These are phyloP conservation scores for Xylaria bambusicola DNA, from an alignment of 495 filamentous ascomycete genomes.

Conservation along the genomic window DNA sequence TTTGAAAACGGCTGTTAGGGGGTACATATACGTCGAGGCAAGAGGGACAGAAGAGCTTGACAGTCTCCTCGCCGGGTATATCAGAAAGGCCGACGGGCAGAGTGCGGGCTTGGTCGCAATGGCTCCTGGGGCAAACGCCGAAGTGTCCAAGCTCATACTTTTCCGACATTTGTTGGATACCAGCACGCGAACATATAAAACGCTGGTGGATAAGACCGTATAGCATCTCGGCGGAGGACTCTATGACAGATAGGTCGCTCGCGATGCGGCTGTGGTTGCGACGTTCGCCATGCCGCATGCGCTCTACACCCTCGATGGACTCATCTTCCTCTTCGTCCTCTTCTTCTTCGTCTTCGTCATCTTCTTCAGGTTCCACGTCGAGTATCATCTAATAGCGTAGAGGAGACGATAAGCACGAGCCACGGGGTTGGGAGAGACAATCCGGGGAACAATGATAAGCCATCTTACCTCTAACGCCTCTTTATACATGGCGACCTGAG, in stretches of 20 bases:
- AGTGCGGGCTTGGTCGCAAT: conserved; percentile 83
- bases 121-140: conserved; percentile 85
- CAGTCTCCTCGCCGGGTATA: conserved; percentile 93
- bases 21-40: conserved; percentile 97
- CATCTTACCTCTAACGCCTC: conserved; percentile 67
- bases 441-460: neutral
- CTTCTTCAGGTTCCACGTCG: conserved; percentile 94
- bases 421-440: no score
- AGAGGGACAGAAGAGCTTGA: conserved; percentile 96
- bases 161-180: conserved; percentile 98
- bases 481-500: conserved; percentile 98
- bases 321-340: conserved; percentile 81
- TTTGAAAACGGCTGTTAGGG: conserved; percentile 95
- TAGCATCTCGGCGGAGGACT: conserved; percentile 93
- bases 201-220: conserved; percentile 98
- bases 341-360: conserved; percentile 84
- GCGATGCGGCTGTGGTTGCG: conserved; percentile 84
- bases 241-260: conserved; percentile 90
- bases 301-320: conserved; percentile 67
- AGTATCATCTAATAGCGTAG: conserved; percentile 85
- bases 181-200: conserved; percentile 95
- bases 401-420: conserved; percentile 22
- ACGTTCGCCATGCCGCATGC: conserved; percentile 58
- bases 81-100: conserved; percentile 92
- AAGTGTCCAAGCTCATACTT: conserved; percentile 98